Percentiles rank a stretch among this genome's conserved stretches.
phyloP scores from a whole-genome alignment of 1,284 basidiomycete genomes.

The Microbotryum saponariae region DNA sequence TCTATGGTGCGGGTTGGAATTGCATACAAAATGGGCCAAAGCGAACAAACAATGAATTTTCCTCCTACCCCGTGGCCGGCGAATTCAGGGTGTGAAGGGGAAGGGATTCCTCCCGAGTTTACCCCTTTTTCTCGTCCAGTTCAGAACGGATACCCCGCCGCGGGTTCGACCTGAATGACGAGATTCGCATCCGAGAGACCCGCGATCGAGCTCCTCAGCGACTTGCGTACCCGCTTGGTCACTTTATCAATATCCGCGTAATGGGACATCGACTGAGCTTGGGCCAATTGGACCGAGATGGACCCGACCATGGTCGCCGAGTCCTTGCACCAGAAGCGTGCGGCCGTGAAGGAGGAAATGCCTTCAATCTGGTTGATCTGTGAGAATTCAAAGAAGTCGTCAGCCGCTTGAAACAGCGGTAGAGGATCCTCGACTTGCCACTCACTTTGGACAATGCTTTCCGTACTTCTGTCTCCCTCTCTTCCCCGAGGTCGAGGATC shows the following conservation, averaged over 20 bases:
- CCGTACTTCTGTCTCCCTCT: conserved; percentile 58
- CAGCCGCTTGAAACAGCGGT: neutral
- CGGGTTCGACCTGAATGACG: conserved; percentile 66
- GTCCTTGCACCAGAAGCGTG: conserved; percentile 96
- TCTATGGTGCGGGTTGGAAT: too few relatives aligned
- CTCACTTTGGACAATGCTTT: conserved; percentile 68
- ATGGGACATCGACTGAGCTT: conserved; percentile 50
- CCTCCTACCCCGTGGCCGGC: too few relatives aligned
- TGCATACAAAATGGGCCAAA: too few relatives aligned
- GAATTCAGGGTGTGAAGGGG: neutral
- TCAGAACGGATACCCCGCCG: neutral
- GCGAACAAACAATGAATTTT: too few relatives aligned
- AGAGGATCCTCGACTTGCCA: neutral
- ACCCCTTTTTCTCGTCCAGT: neutral
- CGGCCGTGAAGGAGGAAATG: conserved; percentile 66
- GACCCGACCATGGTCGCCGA: conserved; percentile 75
- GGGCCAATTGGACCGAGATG: conserved; percentile 72
- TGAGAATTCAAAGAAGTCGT: neutral
- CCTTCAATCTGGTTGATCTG: conserved; percentile 63
- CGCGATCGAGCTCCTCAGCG: conserved; percentile 61
- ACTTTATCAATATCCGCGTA: conserved; percentile 62
- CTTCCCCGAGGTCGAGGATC: conserved; percentile 69
- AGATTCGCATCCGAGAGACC: conserved; percentile 64
- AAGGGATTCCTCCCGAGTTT: neutral
- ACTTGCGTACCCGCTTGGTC: conserved; percentile 61